Percentiles rank a stretch among this genome's conserved stretches.
These are phyloP conservation scores for Hypoxylon fuscum DNA, from an alignment of 495 filamentous ascomycete genomes.

Conservation along the genomic window DNA sequence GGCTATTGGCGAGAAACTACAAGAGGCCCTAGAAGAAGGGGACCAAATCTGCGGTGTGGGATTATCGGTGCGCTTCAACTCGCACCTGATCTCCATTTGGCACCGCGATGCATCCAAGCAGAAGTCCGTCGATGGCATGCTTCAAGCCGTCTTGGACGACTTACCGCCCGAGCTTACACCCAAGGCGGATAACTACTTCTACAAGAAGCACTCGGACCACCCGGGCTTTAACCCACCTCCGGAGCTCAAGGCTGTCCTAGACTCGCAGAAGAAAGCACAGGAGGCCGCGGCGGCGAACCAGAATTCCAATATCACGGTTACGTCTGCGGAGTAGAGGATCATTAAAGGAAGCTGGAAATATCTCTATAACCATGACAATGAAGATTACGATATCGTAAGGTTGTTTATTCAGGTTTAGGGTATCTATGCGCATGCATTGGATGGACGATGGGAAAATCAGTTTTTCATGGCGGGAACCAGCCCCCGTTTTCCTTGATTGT, in stretches of 20 bases:
- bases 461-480: not conserved
- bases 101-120: slow-evolving; percentile 81
- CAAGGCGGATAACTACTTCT: slow-evolving; percentile 74
- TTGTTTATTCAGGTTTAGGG: not conserved
- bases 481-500: not conserved
- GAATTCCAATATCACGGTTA: slow-evolving; percentile 26
- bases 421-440: slow-evolving; percentile 5
- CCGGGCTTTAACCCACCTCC: slow-evolving; percentile 64
- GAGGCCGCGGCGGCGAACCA: slow-evolving; percentile 48
- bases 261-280: slow-evolving; percentile 55
- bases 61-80: slow-evolving; percentile 77
- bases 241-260: slow-evolving; percentile 58
- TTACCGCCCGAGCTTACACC: slow-evolving; percentile 73
- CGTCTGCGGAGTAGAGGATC: slow-evolving; percentile 17
- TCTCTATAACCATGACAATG: not conserved
- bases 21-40: slow-evolving; percentile 75
- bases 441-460: not conserved
- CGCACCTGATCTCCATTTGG: slow-evolving; percentile 85
- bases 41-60: slow-evolving; percentile 84
- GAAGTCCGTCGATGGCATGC: slow-evolving; percentile 74
- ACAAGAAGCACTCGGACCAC: slow-evolving; percentile 67
- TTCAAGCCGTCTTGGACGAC: slow-evolving; percentile 72
- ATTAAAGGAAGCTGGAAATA: not conserved
- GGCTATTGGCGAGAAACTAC: slow-evolving; percentile 85
- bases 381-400: not conserved